Evolutionary conservation across 2,329 filamentous ascomycete genomes (phyloP).

Genomic region (Penicillium concentricum): DNA sequence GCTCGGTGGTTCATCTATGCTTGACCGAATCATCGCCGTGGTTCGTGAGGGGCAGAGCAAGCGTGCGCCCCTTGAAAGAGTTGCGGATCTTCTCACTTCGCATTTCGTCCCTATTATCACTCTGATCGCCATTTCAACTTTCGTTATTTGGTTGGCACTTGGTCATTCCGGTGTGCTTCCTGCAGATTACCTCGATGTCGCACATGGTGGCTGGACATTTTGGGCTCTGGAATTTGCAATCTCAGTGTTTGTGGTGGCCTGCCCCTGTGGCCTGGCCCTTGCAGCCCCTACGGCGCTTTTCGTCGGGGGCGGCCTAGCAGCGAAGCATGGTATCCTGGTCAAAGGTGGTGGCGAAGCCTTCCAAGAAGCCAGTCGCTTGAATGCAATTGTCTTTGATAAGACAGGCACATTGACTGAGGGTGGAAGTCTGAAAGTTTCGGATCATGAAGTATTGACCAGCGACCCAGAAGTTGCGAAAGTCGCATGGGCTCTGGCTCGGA

Average conservation of each 20-base stretch:
- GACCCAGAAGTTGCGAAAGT: slow-evolving; percentile 36
- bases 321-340: slow-evolving; percentile 75
- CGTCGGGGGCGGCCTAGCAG: slow-evolving; percentile 76
- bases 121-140: slow-evolving; percentile 48
- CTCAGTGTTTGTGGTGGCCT: slow-evolving; percentile 82
- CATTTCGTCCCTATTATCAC: slow-evolving; percentile 53
- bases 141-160: slow-evolving; percentile 48
- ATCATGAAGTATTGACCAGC: slow-evolving; percentile 45
- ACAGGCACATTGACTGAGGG: slow-evolving; percentile 77
- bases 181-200: slow-evolving; percentile 51
- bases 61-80: slow-evolving; percentile 48
- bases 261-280: slow-evolving; percentile 78
- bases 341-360: slow-evolving; percentile 85
- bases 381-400: slow-evolving; percentile 84
- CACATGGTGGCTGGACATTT: slow-evolving; percentile 52
- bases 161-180: slow-evolving; percentile 45
- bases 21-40: slow-evolving; percentile 50
- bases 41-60: slow-evolving; percentile 52
- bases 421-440: slow-evolving; percentile 57
- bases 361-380: slow-evolving; percentile 74
- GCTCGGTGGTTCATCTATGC: slow-evolving; percentile 49
- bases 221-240: slow-evolving; percentile 67
- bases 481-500: slow-evolving; percentile 49
- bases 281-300: slow-evolving; percentile 87
- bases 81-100: slow-evolving; percentile 49